phyloP scores from a whole-genome alignment of 805 yeast genomes.

The Kodamaea nitidulidarum region DNA sequence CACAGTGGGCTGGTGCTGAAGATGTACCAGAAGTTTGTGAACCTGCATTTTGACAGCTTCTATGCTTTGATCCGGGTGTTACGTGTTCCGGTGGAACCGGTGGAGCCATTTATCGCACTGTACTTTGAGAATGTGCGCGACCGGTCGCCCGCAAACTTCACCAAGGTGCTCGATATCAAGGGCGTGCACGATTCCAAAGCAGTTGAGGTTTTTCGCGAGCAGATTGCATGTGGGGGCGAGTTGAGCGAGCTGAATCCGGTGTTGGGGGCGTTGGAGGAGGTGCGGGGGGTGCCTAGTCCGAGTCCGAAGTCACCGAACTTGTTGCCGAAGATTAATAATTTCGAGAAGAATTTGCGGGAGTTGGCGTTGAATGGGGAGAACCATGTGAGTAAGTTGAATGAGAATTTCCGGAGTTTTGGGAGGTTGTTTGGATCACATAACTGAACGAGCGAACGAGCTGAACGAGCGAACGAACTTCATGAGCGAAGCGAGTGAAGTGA shows the following conservation, averaged over 20 bases:
- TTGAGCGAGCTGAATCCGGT: conserved; percentile 29
- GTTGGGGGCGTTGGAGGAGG: conserved; percentile 28
- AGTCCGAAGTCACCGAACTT: no score
- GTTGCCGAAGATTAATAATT: conserved; percentile 38
- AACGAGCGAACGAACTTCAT: neutral
- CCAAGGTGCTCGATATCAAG: conserved; percentile 61
- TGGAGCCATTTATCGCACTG: conserved; percentile 54
- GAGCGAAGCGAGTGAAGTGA: no score
- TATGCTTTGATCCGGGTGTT: conserved; percentile 69
- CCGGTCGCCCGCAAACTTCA: conserved; percentile 55
- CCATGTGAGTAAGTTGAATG: conserved; percentile 60
- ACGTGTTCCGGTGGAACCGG: conserved; percentile 59
- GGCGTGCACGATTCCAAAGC: conserved; percentile 40
- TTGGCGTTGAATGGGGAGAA: conserved; percentile 52
- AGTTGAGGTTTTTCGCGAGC: conserved; percentile 35
- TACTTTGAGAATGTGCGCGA: conserved; percentile 69
- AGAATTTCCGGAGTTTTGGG: conserved; percentile 61
- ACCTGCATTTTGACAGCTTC: conserved; percentile 37
- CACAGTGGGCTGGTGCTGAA: conserved; percentile 26
- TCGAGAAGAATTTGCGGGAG: conserved; percentile 44
- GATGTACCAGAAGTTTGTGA: conserved; percentile 41
- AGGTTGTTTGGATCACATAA: conserved; percentile 42
- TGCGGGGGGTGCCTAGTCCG: conserved; percentile 9
- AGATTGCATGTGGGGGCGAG: conserved; percentile 24
- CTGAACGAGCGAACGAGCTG: conserved; percentile 9